Percentiles rank a stretch among this genome's conserved stretches.
Conservation (phyloP, 768 basidiomycete genomes). For the Phaeolepiota aurea region DNA sequence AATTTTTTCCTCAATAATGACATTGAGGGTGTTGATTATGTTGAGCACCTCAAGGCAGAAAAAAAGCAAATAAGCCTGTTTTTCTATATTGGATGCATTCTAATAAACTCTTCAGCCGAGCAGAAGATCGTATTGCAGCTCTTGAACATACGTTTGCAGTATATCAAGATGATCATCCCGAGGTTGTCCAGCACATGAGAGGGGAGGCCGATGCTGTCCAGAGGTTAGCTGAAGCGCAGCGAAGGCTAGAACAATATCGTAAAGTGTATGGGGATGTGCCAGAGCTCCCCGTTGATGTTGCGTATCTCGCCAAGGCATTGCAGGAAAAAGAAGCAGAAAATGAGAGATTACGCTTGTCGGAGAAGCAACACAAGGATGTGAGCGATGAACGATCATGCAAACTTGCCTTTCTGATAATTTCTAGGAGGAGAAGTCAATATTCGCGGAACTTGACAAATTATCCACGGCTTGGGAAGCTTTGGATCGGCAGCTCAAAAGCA, state of each 20-base stretch:
- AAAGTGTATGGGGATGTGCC: constrained; percentile 52
- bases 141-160: constrained; percentile 44
- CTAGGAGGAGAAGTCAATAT: constrained; percentile 70
- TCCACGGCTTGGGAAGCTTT: constrained; percentile 83
- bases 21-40: constrained; percentile 41
- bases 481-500: constrained; percentile 74
- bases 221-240: constrained; percentile 34
- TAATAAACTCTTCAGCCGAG: constrained; percentile 30
- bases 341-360: constrained; percentile 49
- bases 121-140: constrained; percentile 40
- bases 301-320: constrained; percentile 44
- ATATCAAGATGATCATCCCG: constrained; percentile 41
- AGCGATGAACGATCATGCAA: constrained; percentile 10
- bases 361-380: constrained; percentile 60
- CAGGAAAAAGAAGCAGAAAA: constrained; percentile 64
- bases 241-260: constrained; percentile 54
- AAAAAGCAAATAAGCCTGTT: constrained; percentile 36
- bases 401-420: background rate
- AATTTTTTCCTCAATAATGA: constrained; percentile 56
- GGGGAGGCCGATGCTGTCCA: constrained; percentile 42
- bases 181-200: constrained; percentile 40
- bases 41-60: constrained; percentile 43
- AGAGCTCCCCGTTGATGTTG: constrained; percentile 39
- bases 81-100: background rate
- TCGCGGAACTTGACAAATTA: constrained; percentile 77